phyloP scores from a whole-genome alignment of 805 yeast genomes.

The Naumovozyma dairenensis region DNA sequence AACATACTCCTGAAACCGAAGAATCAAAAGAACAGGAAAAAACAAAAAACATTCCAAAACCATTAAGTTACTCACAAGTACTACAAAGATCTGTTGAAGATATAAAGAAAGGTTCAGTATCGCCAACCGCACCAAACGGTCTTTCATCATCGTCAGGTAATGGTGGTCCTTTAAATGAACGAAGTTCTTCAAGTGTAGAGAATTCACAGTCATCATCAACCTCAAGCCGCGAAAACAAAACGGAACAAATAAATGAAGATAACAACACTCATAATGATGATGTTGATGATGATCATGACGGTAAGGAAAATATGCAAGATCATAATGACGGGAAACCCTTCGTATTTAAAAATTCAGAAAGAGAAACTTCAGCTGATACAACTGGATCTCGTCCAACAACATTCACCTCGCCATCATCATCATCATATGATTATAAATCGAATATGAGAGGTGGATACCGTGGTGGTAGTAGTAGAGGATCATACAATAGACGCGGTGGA shows the following conservation, averaged over 20 bases:
- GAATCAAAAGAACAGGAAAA: constrained; percentile 1
- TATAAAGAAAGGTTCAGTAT: constrained; percentile 9
- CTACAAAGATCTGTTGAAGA: constrained; percentile 20
- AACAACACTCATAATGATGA: neutral
- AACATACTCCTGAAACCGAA: too few species aligned
- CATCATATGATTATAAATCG: too few species aligned
- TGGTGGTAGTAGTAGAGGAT: constrained; percentile 6
- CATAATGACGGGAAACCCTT: constrained; percentile 4
- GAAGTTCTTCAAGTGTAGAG: too few species aligned
- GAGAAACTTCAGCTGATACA: constrained; percentile 1
- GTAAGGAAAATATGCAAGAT: neutral
- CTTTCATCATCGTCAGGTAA: neutral
- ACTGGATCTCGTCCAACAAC: too few species aligned
- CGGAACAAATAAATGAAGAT: neutral
- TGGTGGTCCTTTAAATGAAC: too few species aligned
- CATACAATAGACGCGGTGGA: too few species aligned
- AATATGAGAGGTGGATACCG: constrained; percentile 3
- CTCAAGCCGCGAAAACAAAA: neutral
- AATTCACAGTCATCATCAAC: too few species aligned
- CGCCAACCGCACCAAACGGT: neutral
- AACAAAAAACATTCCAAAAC: constrained; percentile 7
- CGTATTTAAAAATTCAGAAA: constrained; percentile 11
- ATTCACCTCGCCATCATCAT: neutral
- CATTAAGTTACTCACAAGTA: constrained; percentile 21
- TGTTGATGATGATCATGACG: neutral